Percentiles rank a stretch among this genome's conserved stretches.
These are phyloP conservation scores for Pseudopyricularia javanii DNA, from an alignment of 2,329 filamentous ascomycete genomes.

Conservation along the genomic window DNA sequence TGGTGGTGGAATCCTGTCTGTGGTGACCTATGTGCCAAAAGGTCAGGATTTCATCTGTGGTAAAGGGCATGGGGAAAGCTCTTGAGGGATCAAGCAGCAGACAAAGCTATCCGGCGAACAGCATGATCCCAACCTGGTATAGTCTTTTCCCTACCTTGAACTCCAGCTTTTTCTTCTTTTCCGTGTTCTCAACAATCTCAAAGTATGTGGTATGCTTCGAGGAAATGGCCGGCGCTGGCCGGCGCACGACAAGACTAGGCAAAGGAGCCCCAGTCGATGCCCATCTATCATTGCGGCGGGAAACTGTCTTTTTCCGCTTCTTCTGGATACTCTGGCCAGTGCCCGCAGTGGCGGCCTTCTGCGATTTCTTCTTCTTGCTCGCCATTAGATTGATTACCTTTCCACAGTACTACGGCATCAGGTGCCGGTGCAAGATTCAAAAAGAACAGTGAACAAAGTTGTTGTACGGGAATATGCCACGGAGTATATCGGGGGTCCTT, in stretches of 20 bases:
- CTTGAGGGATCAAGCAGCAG: slow-evolving; percentile 2
- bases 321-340: slow-evolving; percentile 14
- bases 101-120: slow-evolving; percentile 7
- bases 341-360: slow-evolving; percentile 10
- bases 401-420: not conserved
- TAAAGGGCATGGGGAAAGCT: not conserved
- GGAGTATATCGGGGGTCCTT: not conserved
- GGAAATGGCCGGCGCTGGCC: slow-evolving; percentile 21
- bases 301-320: slow-evolving; percentile 14
- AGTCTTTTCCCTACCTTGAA: slow-evolving; percentile 35
- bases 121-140: not conserved
- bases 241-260: slow-evolving; percentile 15
- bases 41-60: not conserved
- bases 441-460: not conserved
- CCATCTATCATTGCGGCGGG: slow-evolving; percentile 12
- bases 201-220: slow-evolving; percentile 50
- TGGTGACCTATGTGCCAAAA: slow-evolving; percentile 32
- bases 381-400: slow-evolving; percentile 11
- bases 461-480: not conserved
- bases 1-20: slow-evolving; percentile 37
- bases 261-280: slow-evolving; percentile 8
- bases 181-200: slow-evolving; percentile 51
- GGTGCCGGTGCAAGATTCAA: not conserved
- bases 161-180: slow-evolving; percentile 53
- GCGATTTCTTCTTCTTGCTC: slow-evolving; percentile 15